Evolutionary conservation across 441 rosid species (phyloP).

Genomic region (Manihot esculenta): DNA sequence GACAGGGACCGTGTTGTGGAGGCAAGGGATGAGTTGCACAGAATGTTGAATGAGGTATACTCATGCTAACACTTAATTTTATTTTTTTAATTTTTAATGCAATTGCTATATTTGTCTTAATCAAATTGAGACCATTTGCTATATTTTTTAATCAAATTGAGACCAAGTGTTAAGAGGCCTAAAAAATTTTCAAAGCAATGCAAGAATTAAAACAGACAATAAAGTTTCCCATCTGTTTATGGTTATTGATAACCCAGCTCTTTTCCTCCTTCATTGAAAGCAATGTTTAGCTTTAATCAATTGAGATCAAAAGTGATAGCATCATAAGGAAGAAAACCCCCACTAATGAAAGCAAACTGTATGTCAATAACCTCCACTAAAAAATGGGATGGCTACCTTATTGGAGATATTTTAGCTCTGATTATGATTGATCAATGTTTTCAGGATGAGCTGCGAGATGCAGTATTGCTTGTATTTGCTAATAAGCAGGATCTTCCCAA

Average conservation of each 20-base stretch:
- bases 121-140: too few relatives aligned
- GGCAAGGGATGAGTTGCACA: constrained; percentile 83
- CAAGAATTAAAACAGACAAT: too few relatives aligned
- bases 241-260: too few relatives aligned
- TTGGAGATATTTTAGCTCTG: background rate
- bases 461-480: constrained; percentile 60
- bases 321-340: background rate
- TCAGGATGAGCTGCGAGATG: constrained; percentile 58
- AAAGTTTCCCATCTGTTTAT: too few relatives aligned
- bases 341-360: too few relatives aligned
- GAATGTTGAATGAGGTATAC: constrained; percentile 79
- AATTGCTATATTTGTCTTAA: too few relatives aligned
- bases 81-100: background rate
- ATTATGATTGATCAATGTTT: constrained; percentile 28
- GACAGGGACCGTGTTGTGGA: constrained; percentile 84
- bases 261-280: too few relatives aligned
- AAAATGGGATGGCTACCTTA: background rate
- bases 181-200: too few relatives aligned
- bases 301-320: background rate
- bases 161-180: too few relatives aligned
- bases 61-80: background rate
- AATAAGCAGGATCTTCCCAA: constrained; percentile 68
- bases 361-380: too few relatives aligned
- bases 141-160: too few relatives aligned
- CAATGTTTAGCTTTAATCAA: background rate